A percentile compares a stretch with the other conserved stretches of the same genome.
phyloP scores from a whole-genome alignment of 140 eudicot genomes.

The Anethum foeniculum region DNA sequence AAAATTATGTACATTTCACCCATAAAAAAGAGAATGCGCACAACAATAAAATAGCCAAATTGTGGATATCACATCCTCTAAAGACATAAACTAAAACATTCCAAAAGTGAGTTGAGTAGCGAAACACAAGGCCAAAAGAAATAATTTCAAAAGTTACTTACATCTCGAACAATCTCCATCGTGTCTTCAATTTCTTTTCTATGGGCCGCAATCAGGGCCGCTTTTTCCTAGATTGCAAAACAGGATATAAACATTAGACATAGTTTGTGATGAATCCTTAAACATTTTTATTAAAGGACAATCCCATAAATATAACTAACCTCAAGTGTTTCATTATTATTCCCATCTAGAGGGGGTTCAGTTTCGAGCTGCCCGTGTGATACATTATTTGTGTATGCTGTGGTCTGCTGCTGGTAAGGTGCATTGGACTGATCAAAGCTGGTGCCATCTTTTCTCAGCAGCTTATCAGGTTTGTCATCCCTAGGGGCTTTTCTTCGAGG shows the following conservation, averaged over 20 bases:
- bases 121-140: neutral
- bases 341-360: slow-evolving; percentile 55
- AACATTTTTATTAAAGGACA: neutral
- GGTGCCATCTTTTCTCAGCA: slow-evolving; percentile 45
- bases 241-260: neutral
- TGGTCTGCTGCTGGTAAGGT: slow-evolving; percentile 44
- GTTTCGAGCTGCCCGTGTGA: slow-evolving; percentile 39
- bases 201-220: slow-evolving; percentile 89
- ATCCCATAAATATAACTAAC: slow-evolving; percentile 27
- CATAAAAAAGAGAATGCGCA: neutral
- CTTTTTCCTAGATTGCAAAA: slow-evolving; percentile 63
- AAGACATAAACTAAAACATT: neutral
- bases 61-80: neutral
- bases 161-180: slow-evolving; percentile 99
- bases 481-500: slow-evolving; percentile 67
- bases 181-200: slow-evolving; percentile 97
- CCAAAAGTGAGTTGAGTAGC: neutral
- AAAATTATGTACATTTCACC: neutral
- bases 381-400: slow-evolving; percentile 28
- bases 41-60: neutral
- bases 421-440: slow-evolving; percentile 32
- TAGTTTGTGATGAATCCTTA: neutral
- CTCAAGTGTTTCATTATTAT: slow-evolving; percentile 74
- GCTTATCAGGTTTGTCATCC: slow-evolving; percentile 67
- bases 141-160: slow-evolving; percentile 24